Evolutionary conservation across 2,329 filamentous ascomycete genomes (phyloP).

Genomic region (Fusarium sarcochroum): DNA sequence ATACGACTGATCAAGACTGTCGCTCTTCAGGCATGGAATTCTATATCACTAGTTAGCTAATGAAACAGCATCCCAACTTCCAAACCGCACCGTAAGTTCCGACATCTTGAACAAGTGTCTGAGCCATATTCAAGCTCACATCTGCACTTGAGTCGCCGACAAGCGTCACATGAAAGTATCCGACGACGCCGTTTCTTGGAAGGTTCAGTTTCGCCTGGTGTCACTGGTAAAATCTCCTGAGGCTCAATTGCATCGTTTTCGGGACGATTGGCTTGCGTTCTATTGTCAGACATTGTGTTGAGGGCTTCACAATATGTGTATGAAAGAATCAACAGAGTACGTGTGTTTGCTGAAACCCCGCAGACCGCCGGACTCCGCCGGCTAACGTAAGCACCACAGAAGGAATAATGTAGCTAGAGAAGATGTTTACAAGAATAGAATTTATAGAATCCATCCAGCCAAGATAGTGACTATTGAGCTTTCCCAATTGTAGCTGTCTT

Average conservation of each 20-base stretch:
- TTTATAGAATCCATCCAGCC: too few species aligned
- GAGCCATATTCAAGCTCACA: conserved; percentile 33
- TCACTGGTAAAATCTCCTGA: background rate
- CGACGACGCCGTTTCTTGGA: conserved; percentile 33
- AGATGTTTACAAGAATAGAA: too few species aligned
- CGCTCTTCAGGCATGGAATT: conserved; percentile 28
- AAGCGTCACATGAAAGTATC: conserved; percentile 40
- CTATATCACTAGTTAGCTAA: background rate
- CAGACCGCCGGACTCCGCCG: conserved; percentile 21
- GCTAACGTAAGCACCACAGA: conserved; percentile 17
- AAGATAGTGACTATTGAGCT: too few species aligned
- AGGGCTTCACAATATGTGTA: background rate
- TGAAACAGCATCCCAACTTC: background rate
- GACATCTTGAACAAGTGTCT: conserved; percentile 33
- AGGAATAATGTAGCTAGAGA: too few species aligned
- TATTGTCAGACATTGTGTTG: conserved; percentile 17
- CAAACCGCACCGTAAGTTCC: conserved; percentile 21
- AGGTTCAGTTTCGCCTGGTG: conserved; percentile 8
- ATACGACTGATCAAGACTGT: conserved; percentile 13
- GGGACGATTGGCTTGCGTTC: background rate
- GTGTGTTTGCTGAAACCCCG: conserved; percentile 10
- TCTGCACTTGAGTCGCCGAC: conserved; percentile 40
- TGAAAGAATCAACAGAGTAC: background rate
- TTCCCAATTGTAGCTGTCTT: too few species aligned
- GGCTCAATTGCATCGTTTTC: background rate